phyloP scores from a whole-genome alignment of 257 asterid genomes.

The Solanum peruvianum region DNA sequence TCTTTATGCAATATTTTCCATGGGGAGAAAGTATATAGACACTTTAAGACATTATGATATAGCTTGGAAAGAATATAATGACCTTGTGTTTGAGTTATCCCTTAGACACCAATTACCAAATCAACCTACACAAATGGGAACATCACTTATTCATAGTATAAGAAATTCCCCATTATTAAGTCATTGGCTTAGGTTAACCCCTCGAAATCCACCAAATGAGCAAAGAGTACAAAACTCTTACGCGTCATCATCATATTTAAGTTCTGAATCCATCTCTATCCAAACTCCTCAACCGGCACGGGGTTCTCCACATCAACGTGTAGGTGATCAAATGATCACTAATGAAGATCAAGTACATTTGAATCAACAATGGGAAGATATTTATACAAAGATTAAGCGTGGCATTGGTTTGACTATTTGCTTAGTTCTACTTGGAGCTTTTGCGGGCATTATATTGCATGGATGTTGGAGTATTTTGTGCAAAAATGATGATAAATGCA shows the following conservation, averaged over 20 bases:
- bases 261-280: background rate
- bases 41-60: background rate
- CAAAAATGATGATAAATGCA: conserved; percentile 2
- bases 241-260: background rate
- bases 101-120: background rate
- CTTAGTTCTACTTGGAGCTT: conserved; percentile 3
- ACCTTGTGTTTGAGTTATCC: background rate
- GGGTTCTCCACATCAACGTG: background rate
- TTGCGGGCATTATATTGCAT: background rate
- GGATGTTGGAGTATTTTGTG: conserved; percentile 15
- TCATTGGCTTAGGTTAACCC: background rate
- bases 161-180: background rate
- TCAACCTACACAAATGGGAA: background rate
- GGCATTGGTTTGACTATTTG: background rate
- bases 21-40: background rate
- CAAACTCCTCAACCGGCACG: background rate
- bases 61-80: conserved; percentile 2
- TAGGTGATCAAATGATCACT: background rate
- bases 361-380: background rate
- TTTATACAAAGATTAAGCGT: background rate
- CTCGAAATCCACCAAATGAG: background rate
- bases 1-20: conserved; percentile 2
- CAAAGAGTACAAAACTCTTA: background rate
- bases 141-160: background rate
- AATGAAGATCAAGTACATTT: background rate